Evolutionary conservation across 768 basidiomycete species (phyloP).

Genomic region (Cyathus striatus): DNA sequence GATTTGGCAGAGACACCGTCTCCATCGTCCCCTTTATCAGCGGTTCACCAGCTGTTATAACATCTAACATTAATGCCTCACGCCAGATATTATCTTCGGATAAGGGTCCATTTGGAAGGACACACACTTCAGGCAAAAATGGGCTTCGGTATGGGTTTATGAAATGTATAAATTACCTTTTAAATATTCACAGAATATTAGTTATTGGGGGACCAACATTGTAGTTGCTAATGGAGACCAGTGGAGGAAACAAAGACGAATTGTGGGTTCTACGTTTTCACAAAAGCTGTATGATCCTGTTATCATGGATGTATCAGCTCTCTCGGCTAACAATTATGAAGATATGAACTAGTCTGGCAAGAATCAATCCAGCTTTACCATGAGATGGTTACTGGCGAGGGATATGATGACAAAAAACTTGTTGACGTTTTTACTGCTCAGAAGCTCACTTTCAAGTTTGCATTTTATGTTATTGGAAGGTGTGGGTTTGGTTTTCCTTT

Average conservation of each 20-base stretch:
- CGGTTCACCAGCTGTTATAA: not conserved
- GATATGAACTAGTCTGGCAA: not conserved
- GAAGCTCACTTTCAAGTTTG: conserved; percentile 14
- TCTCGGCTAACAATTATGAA: not conserved
- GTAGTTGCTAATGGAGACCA: not conserved
- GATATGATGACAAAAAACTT: not conserved
- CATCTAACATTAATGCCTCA: not conserved
- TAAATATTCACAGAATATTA: not conserved
- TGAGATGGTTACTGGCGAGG: not conserved
- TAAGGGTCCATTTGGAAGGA: not conserved
- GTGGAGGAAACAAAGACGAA: not conserved
- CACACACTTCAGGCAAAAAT: not conserved
- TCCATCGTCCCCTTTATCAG: not conserved
- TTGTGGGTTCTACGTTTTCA: not conserved
- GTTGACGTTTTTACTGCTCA: not conserved
- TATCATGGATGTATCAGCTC: not conserved
- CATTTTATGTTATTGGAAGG: conserved; percentile 34
- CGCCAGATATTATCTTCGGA: too few species aligned
- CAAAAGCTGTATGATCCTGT: not conserved
- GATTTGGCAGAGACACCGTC: not conserved
- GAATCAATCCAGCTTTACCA: not conserved
- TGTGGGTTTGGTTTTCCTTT: conserved; percentile 44
- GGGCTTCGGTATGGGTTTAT: not conserved
- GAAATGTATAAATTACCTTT: too few species aligned
- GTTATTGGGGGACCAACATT: not conserved